These are phyloP conservation scores for Leccinum subrobustum DNA, from an alignment of 1,284 basidiomycete genomes.

Conservation along the genomic window DNA sequence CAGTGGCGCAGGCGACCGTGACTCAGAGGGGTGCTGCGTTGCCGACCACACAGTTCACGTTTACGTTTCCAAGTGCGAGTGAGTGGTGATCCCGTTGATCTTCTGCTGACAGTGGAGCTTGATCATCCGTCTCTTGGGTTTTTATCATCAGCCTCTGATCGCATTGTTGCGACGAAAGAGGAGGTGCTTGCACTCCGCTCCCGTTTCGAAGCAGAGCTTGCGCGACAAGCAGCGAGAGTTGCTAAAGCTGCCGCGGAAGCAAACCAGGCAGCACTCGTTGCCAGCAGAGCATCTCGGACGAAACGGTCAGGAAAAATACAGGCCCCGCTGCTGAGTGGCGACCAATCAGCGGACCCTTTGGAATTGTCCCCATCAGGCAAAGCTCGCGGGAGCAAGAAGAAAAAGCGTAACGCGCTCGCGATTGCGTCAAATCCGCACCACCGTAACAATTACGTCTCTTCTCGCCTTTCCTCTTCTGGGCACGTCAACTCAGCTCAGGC, in stretches of 20 bases:
- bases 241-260: slow-evolving; percentile 43
- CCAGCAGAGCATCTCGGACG: slow-evolving; percentile 25
- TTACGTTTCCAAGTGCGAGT: slow-evolving; percentile 63
- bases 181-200: slow-evolving; percentile 62
- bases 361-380: slow-evolving; percentile 38
- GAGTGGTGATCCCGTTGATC: slow-evolving; percentile 43
- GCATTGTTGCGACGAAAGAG: slow-evolving; percentile 61
- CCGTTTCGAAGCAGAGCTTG: slow-evolving; percentile 70
- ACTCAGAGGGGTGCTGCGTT: slow-evolving; percentile 37
- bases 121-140: slow-evolving; percentile 18
- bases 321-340: slow-evolving; percentile 28
- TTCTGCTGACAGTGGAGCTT: slow-evolving; percentile 21
- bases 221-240: slow-evolving; percentile 61
- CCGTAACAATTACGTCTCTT: slow-evolving; percentile 83
- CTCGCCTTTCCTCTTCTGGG: slow-evolving; percentile 64
- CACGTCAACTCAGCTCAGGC: slow-evolving; percentile 40
- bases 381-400: slow-evolving; percentile 69
- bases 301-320: slow-evolving; percentile 44
- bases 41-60: slow-evolving; percentile 54
- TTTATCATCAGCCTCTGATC: slow-evolving; percentile 57
- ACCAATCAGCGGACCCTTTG: slow-evolving; percentile 36
- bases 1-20: slow-evolving; percentile 25
- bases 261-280: slow-evolving; percentile 40
- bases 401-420: slow-evolving; percentile 81
- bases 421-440: slow-evolving; percentile 91